Conservation (phyloP, 495 filamentous ascomycete genomes). For the Annulohypoxylon bovei region DNA sequence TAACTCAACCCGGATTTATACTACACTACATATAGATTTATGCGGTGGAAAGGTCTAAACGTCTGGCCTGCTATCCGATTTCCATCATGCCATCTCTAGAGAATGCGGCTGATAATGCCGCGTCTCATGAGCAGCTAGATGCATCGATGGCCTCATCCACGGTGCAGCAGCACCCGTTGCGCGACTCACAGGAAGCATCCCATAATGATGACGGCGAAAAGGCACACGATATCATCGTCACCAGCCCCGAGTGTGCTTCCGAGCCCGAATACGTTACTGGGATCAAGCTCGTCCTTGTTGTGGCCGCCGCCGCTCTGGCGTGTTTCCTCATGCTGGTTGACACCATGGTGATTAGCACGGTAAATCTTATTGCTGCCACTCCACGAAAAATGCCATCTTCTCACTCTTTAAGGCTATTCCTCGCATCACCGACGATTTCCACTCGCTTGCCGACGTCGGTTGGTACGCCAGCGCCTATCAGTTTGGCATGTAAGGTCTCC, state of each 20-base stretch:
- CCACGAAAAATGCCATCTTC: neutral
- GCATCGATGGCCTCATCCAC: neutral
- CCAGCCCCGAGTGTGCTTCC: neutral
- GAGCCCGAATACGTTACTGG: neutral
- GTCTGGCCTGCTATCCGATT: neutral
- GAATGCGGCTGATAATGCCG: neutral
- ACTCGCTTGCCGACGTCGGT: slow-evolving; percentile 54
- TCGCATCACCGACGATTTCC: slow-evolving; percentile 50
- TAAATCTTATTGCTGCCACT: neutral
- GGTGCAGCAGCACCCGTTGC: neutral
- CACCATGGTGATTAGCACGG: slow-evolving; percentile 54
- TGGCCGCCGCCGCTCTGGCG: slow-evolving; percentile 43
- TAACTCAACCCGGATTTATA: neutral
- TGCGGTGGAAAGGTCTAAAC: neutral
- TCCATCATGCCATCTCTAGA: neutral
- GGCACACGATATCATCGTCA: neutral
- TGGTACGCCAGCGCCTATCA: slow-evolving; percentile 57
- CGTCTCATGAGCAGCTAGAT: neutral
- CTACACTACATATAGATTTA: too few relatives aligned
- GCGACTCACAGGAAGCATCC: neutral
- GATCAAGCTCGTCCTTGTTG: neutral
- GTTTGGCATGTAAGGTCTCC: slow-evolving; percentile 3
- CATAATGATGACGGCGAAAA: neutral
- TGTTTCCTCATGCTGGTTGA: slow-evolving; percentile 61
- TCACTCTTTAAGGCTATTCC: slow-evolving; percentile 38